Percentiles rank a stretch among this genome's conserved stretches.
phyloP scores from a whole-genome alignment of 805 yeast species.

The Schwanniomyces pseudopolymorphus region DNA sequence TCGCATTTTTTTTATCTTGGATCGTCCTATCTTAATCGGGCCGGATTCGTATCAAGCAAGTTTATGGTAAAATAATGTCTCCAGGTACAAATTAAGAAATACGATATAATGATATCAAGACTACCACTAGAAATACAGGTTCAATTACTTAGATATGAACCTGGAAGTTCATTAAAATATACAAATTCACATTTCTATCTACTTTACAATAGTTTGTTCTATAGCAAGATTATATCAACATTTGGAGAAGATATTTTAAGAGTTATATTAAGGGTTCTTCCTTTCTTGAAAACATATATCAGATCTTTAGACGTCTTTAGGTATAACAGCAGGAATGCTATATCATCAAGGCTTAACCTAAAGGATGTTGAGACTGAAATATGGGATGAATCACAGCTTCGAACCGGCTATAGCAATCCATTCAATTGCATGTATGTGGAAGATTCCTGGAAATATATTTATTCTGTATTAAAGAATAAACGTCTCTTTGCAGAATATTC shows the following conservation, averaged over 20 bases:
- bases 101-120: slow-evolving; percentile 10
- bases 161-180: slow-evolving; percentile 32
- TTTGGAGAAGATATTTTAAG: slow-evolving; percentile 37
- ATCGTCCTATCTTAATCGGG: not conserved
- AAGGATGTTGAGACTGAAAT: slow-evolving; percentile 4
- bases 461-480: slow-evolving; percentile 50
- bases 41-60: not conserved
- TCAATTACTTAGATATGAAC: slow-evolving; percentile 28
- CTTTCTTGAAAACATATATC: slow-evolving; percentile 39
- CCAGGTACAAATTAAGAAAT: not conserved
- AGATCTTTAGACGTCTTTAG: slow-evolving; percentile 40
- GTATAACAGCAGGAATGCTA: slow-evolving; percentile 20
- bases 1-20: not conserved
- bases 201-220: slow-evolving; percentile 50
- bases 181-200: slow-evolving; percentile 45
- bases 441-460: slow-evolving; percentile 58
- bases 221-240: slow-evolving; percentile 33
- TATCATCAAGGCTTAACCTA: slow-evolving; percentile 27
- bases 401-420: slow-evolving; percentile 11
- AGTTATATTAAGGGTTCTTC: slow-evolving; percentile 33
- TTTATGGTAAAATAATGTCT: not conserved
- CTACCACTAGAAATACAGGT: slow-evolving; percentile 48
- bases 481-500: slow-evolving; percentile 50
- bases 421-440: slow-evolving; percentile 32
- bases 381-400: not conserved